Evolutionary conservation across 2,329 filamentous ascomycete species (phyloP).

Genomic region (Chaetomium globosum): DNA sequence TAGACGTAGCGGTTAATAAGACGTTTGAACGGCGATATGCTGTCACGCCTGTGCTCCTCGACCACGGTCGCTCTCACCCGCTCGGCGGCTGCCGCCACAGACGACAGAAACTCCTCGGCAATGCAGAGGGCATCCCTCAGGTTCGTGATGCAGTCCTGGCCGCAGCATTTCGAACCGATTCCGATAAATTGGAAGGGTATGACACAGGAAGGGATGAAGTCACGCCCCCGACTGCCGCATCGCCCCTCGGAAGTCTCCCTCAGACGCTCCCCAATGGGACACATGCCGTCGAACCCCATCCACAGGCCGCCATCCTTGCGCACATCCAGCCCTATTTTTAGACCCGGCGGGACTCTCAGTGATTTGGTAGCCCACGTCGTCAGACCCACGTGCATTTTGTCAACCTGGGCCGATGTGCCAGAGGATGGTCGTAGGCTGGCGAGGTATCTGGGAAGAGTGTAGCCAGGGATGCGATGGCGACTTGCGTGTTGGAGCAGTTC

Average conservation of each 20-base stretch:
- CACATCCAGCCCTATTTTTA: too few relatives aligned
- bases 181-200: too few relatives aligned
- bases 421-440: neutral
- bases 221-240: too few relatives aligned
- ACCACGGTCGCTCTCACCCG: neutral
- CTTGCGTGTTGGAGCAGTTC: neutral
- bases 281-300: neutral
- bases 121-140: neutral
- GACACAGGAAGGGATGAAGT: too few relatives aligned
- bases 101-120: neutral
- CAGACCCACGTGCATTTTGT: neutral
- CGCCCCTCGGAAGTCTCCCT: too few relatives aligned
- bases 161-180: too few relatives aligned
- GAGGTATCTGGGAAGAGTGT: neutral
- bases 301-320: neutral
- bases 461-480: neutral
- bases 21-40: too few relatives aligned
- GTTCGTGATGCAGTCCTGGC: too few relatives aligned
- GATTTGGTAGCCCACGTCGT: neutral
- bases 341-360: too few relatives aligned
- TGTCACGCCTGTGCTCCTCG: too few relatives aligned
- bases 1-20: neutral
- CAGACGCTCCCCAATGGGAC: neutral
- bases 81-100: neutral
- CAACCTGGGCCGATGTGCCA: neutral